Base-by-base conservation (phyloP, 2,329 filamentous ascomycete species). In the Xylariomycetidae sp. region DNA sequence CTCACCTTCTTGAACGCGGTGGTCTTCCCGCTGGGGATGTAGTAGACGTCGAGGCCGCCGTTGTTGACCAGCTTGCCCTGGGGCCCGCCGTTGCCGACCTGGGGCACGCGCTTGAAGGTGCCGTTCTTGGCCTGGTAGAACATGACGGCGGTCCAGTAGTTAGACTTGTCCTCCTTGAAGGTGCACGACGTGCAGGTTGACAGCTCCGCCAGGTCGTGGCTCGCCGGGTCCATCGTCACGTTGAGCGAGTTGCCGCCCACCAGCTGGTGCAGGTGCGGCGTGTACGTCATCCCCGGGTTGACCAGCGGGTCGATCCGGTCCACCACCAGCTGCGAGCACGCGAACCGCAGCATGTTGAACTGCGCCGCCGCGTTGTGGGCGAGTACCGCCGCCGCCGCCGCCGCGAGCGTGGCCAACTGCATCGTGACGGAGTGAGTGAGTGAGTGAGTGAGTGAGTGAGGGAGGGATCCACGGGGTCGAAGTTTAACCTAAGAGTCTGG, bases 101-200 rank as follows among this genome's bases (percentile, higher is more conserved):
- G 63, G 18, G 61, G 63, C 27, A 65, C 60, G 34, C 63, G 61
- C 44, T 59, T 56, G 49, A 59, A 64, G 34, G 56, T 60, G 34
- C 63, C 63, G 52, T 67, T 66, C 51, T 51, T 56, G 34, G 56
- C 50, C 48, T 61, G 57, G 57, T 62, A 66, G 56, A 65, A 66
- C 57, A 67, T 58, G 47, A 64, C 60, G 37, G 62, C 60, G 15
- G 63, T 65, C 63, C 63, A 67, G 57, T 67, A 65, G 59, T 67
- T 67, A 52, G 60, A 64, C 47, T 58, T 56, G 49, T 67, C 61
- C 47, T 66, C 57, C 37, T 48, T 51, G 51, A 67, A 65, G 25
- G 49, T 62, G 53, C 63, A 67, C 15, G 61, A 64, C 7, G 61
- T 66, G 54, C 63, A 65, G 20, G 56, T 61, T 9, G 62, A 65